Evolutionary conservation across 2,329 filamentous ascomycete genomes (phyloP).

Genomic region (Bimuria novae-zelandiae): DNA sequence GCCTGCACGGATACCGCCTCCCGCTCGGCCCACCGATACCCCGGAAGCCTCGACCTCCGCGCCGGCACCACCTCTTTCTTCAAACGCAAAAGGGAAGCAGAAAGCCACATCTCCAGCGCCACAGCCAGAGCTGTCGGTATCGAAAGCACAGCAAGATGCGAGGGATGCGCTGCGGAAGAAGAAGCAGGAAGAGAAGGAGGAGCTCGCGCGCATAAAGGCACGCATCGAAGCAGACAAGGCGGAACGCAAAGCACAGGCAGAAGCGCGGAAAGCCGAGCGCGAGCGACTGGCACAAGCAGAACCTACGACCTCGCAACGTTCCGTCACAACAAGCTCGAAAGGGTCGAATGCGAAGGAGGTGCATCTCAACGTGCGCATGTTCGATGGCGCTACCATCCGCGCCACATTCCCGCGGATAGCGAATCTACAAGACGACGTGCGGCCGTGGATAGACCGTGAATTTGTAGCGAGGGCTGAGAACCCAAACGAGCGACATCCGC

Average conservation of each 20-base stretch:
- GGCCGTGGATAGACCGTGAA: constrained; percentile 72
- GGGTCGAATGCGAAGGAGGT: constrained; percentile 39
- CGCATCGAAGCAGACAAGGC: constrained; percentile 78
- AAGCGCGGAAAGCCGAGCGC: constrained; percentile 43
- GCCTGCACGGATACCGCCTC: constrained; percentile 1
- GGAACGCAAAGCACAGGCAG: constrained; percentile 59
- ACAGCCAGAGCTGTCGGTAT: constrained; percentile 39
- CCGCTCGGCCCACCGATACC: constrained; percentile 7
- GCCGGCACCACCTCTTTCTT: constrained; percentile 19
- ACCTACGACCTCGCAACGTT: constrained; percentile 9
- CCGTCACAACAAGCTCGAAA: constrained; percentile 23
- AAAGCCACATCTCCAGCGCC: constrained; percentile 48
- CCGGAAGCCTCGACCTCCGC: constrained; percentile 12
- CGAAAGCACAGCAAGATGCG: constrained; percentile 43
- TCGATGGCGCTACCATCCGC: constrained; percentile 81
- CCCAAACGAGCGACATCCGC: constrained; percentile 45
- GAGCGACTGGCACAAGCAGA: constrained; percentile 22
- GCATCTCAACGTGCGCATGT: constrained; percentile 74
- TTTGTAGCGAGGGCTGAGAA: constrained; percentile 29
- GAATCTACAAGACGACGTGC: constrained; percentile 68
- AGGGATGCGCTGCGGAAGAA: constrained; percentile 60
- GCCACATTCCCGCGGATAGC: constrained; percentile 68
- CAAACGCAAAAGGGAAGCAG: constrained; percentile 45
- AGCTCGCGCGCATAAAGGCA: constrained; percentile 72
- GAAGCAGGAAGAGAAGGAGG: constrained; percentile 68